phyloP scores from a whole-genome alignment of 768 basidiomycete genomes.

The Tulasnella sp. region DNA sequence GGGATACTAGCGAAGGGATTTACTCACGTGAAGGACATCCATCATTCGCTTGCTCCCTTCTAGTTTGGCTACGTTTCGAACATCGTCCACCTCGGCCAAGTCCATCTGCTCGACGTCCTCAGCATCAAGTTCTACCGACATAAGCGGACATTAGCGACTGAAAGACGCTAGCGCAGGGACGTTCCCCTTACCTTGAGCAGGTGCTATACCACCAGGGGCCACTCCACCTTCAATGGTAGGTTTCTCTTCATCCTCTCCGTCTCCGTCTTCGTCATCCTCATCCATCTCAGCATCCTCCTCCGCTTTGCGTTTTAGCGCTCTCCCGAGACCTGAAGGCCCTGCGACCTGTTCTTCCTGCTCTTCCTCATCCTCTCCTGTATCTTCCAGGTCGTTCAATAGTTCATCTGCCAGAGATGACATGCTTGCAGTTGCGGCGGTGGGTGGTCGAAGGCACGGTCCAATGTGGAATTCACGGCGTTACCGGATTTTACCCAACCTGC shows the following conservation, averaged over 20 bases:
- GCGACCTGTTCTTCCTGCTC: slow-evolving; percentile 44
- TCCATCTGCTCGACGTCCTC: slow-evolving; percentile 97
- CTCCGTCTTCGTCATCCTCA: slow-evolving; percentile 45
- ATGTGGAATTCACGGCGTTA: too few species aligned
- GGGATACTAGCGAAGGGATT: slow-evolving; percentile 10
- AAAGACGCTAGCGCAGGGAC: slow-evolving; percentile 27
- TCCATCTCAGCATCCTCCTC: slow-evolving; percentile 56
- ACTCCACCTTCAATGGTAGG: slow-evolving; percentile 41
- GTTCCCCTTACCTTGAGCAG: slow-evolving; percentile 42
- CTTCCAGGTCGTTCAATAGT: slow-evolving; percentile 87
- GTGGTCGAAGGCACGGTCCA: too few species aligned
- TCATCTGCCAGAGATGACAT: slow-evolving; percentile 72
- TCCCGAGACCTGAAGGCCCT: background rate
- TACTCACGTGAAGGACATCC: slow-evolving; percentile 72
- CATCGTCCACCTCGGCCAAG: slow-evolving; percentile 76
- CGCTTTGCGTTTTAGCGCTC: slow-evolving; percentile 60
- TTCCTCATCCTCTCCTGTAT: slow-evolving; percentile 60
- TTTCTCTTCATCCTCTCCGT: slow-evolving; percentile 42
- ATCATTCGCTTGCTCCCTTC: slow-evolving; percentile 82
- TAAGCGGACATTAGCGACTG: slow-evolving; percentile 30
- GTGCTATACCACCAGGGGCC: slow-evolving; percentile 56
- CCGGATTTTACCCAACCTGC: too few species aligned
- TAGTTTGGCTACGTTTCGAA: slow-evolving; percentile 81
- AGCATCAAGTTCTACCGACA: slow-evolving; percentile 64
- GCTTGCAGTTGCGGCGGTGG: slow-evolving; percentile 19